Conservation (phyloP, 176 grass and related monocot species). For the Bromus sterilis region DNA sequence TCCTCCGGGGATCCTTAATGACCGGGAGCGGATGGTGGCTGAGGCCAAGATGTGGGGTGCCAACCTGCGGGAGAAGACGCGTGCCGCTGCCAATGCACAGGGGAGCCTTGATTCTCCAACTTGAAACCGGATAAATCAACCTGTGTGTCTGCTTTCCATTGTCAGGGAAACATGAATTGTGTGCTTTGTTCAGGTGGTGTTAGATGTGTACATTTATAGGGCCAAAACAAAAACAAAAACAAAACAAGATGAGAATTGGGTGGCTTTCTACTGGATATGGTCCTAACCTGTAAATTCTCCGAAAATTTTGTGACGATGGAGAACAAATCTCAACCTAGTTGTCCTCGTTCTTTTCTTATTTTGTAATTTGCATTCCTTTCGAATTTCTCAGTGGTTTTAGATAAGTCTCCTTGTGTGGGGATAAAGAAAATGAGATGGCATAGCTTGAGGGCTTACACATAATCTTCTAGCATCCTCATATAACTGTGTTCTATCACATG, state of each 20-base stretch:
- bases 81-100: constrained; percentile 10
- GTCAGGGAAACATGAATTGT: neutral
- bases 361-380: neutral
- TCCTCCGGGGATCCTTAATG: constrained; percentile 10
- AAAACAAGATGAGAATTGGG: neutral
- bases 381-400: neutral
- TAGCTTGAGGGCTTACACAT: too few species aligned
- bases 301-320: constrained; percentile 43
- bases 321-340: constrained; percentile 4
- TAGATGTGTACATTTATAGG: constrained; percentile 51
- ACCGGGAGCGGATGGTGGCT: constrained; percentile 83
- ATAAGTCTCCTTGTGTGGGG: neutral
- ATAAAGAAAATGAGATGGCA: too few species aligned
- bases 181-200: constrained; percentile 6
- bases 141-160: constrained; percentile 11
- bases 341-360: neutral
- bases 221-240: neutral
- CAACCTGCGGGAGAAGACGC: constrained; percentile 81
- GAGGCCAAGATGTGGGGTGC: constrained; percentile 95
- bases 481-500: too few species aligned
- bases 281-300: constrained; percentile 46
- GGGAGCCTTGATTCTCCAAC: constrained; percentile 36
- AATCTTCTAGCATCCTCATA: too few species aligned
- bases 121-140: constrained; percentile 16
- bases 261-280: constrained; percentile 26